Evolutionary conservation across 2,329 filamentous ascomycete genomes (phyloP), one percentile per base, ranked within the genome.

Genomic region (Alternaria arborescens): DNA sequence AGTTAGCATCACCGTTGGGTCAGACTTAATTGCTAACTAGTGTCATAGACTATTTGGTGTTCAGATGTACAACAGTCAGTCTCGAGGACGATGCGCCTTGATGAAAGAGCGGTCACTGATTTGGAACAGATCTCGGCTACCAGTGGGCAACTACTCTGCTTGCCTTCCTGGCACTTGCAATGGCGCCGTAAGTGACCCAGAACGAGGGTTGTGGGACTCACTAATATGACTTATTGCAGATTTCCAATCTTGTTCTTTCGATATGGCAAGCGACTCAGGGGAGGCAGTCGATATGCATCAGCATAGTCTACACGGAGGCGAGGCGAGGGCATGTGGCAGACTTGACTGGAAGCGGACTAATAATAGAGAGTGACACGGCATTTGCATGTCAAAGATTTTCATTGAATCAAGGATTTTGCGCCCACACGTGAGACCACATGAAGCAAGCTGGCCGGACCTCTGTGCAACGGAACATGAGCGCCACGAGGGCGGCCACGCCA

Each of bases 1-100:
- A 61, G 58, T 54, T 30, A 52, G 54, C 8, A 42, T 42, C 43
- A 48, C 28, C 26, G 42, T 58, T 58, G 42, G 50, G 48, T 22
- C 42, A 32, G 48, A 50, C 30, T 18, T 22, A n/a, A 48, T 53
- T 24, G 53, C 58, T 61, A 53, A 61, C 36, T 42, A 22, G 26
- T 32, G 55, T 52, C 52, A 50, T 62, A 55, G 50, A 36, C 44
- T 64, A 47, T 82, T 82, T 67, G 82, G 82, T 55, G 78, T 83
- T n/a, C 82, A 84, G 69, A 82, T 84, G 81, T 84, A 81, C 75
- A 75, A 82, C 69, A 78, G 82, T 83, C 73, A 78, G 82, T 81
- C 32, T 78, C 60, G 62, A 55, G 65, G 67, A 69, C 32, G 53
- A 61, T 36, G 64, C 54, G 62, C 61, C 52, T 52, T 57, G 58